Evolutionary conservation across 176 grass and related monocot genomes (phyloP), one percentile per base, ranked within the genome.

Genomic region (Ampelocalamus luodianensis): DNA sequence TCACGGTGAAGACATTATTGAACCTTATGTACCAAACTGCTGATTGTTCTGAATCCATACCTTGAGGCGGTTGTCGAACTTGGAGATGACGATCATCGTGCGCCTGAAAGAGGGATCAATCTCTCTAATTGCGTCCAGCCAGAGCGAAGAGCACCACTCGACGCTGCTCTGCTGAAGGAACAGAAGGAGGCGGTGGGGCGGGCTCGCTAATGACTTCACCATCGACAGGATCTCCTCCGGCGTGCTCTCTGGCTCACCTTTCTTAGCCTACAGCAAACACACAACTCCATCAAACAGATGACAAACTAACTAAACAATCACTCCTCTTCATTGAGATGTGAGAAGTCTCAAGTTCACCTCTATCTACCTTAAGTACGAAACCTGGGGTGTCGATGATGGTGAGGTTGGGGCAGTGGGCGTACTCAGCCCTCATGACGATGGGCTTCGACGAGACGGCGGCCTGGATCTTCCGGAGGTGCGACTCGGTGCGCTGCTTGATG

Each of bases 81-180:
- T 99, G 40, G 97, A 99, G 64, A 96, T 49, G 60, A 96, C 97
- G 60, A 99, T 89, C 83, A 96, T 89, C 26, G 97, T 94, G 38
- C 93, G 91, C 85, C 93, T 99, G 59, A 99, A 99, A 75, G 78
- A 69, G 39, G 97, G 97, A 79, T 99, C 97, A 68, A 99, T 99
- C 68, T 99, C 93, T 50, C 84, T 90, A 65, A 99, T 88, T 3
- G 93, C 83, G 81, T 99, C 97, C 4, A 99, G 88, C 97, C 97
- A 99, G 14, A 99, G 73, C 2, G 97, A 99, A 44, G 91, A 96
- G 71, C 97, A 99, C 96, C 96, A 99, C 76, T 99, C 96, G 1
- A 96, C 93, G 64, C 96, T 99, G 86, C 96, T 99, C 62, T 99
- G 96, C 84, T 99, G 96, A 77, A 99, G 93, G 86, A 99, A 99